A percentile compares a stretch with the other conserved stretches of the same genome.
Evolutionary conservation across 345 rosid species (phyloP).

Genomic region (Acer yangbiense): DNA sequence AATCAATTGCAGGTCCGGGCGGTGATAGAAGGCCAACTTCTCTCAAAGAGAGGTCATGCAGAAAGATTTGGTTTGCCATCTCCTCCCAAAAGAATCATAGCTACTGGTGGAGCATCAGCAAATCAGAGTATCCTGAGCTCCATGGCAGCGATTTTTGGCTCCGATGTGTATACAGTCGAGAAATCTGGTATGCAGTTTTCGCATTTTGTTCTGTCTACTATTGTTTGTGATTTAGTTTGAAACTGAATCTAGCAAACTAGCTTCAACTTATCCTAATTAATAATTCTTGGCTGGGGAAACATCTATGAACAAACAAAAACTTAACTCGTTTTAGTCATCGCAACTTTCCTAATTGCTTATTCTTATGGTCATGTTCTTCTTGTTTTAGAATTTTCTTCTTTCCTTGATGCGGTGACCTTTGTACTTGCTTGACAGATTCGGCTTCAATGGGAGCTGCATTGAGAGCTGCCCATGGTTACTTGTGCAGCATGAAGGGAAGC

Average conservation of each 20-base stretch:
- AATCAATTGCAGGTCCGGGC: conserved; percentile 66
- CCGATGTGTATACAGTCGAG: conserved; percentile 78
- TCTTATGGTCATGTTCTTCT: not conserved
- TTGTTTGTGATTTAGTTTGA: not conserved
- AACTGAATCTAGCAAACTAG: not conserved
- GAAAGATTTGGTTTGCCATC: conserved; percentile 92
- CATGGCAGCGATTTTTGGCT: conserved; percentile 74
- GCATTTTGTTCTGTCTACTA: not conserved
- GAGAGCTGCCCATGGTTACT: conserved; percentile 91
- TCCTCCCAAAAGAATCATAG: conserved; percentile 83
- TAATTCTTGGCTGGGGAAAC: not conserved
- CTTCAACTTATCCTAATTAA: not conserved
- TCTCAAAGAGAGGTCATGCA: conserved; percentile 82
- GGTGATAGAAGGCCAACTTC: conserved; percentile 84
- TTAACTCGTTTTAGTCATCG: not conserved
- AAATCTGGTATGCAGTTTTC: conserved; percentile 61
- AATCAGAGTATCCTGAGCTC: conserved; percentile 63
- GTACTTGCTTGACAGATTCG: conserved; percentile 55
- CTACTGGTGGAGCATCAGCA: conserved; percentile 92
- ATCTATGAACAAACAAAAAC: no score
- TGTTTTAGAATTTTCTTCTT: not conserved
- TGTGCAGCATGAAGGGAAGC: conserved; percentile 67
- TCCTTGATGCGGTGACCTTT: not conserved
- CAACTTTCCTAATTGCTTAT: not conserved
- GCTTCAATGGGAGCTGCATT: conserved; percentile 95